Percentiles rank a stretch among this genome's conserved stretches.
Evolutionary conservation across 2,329 filamentous ascomycete species (phyloP).

Genomic region (Ampelomyces quisqualis): DNA sequence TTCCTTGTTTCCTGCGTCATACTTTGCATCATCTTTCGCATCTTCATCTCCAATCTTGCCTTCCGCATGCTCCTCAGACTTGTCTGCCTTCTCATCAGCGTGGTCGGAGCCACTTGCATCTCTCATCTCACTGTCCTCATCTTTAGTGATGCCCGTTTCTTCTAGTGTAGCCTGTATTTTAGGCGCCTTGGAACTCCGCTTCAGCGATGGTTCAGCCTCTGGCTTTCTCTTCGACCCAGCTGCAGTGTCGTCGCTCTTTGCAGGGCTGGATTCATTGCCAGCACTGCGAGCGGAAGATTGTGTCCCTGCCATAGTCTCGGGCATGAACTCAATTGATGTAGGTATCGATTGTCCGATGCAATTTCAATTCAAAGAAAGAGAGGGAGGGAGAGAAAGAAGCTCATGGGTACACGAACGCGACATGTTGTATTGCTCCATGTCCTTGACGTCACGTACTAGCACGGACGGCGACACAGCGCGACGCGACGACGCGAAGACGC

Average conservation of each 20-base stretch:
- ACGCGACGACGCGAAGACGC: not conserved
- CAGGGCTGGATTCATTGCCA: constrained; percentile 20
- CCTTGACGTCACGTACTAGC: not conserved
- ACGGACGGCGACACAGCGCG: not conserved
- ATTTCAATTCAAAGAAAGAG: not conserved
- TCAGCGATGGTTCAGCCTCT: constrained; percentile 41
- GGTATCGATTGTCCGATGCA: not conserved
- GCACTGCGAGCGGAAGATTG: constrained; percentile 27
- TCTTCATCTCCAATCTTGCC: constrained; percentile 11
- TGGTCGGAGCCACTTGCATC: constrained; percentile 18
- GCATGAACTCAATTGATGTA: constrained; percentile 1
- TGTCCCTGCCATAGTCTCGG: constrained; percentile 30
- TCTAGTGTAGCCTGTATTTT: constrained; percentile 57
- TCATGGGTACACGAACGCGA: not conserved
- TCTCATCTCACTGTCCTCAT: constrained; percentile 30
- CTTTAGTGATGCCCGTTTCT: constrained; percentile 50
- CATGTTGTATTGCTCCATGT: not conserved
- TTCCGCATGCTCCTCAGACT: constrained; percentile 19
- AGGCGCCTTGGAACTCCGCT: constrained; percentile 46
- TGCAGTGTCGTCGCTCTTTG: constrained; percentile 32
- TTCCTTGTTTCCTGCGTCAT: constrained; percentile 19
- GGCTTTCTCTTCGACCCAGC: constrained; percentile 46
- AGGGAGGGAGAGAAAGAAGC: not conserved
- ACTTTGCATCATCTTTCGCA: constrained; percentile 11
- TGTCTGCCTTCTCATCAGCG: constrained; percentile 11